A percentile compares a stretch with the other conserved stretches of the same genome.
phyloP scores from a whole-genome alignment of 345 rosid genomes.

The Camelina neglecta region DNA sequence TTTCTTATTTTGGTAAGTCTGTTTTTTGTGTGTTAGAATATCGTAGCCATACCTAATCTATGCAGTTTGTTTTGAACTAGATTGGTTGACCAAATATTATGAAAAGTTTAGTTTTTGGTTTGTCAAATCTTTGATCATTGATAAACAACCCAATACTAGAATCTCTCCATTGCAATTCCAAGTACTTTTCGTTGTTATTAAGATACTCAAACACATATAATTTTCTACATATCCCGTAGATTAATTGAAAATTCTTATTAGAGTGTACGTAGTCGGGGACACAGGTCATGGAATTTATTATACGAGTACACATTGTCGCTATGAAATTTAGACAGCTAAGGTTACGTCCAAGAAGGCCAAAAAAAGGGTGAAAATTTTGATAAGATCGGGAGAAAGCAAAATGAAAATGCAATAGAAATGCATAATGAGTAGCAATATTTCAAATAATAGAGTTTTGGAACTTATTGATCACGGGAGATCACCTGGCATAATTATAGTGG shows the following conservation, averaged over 20 bases:
- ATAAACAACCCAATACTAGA: not conserved
- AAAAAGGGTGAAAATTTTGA: not conserved
- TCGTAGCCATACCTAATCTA: constrained; percentile 29
- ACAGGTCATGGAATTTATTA: constrained; percentile 5
- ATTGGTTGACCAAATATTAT: constrained; percentile 5
- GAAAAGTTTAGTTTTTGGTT: constrained; percentile 5
- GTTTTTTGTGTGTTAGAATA: constrained; percentile 23
- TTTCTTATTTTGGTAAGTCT: constrained; percentile 9
- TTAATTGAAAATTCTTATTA: not conserved
- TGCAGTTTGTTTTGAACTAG: not conserved
- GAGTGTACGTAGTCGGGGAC: not conserved
- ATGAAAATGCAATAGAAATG: not conserved
- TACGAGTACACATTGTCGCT: constrained; percentile 7
- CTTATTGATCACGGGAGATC: constrained; percentile 26
- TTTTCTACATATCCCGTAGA: too few relatives aligned
- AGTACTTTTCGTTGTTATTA: not conserved
- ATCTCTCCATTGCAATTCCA: not conserved
- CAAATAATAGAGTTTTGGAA: not conserved
- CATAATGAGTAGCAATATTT: not conserved
- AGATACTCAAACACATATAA: not conserved
- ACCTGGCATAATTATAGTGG: constrained; percentile 43
- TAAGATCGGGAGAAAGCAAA: not conserved
- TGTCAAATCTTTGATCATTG: not conserved
- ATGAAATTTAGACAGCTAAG: constrained; percentile 33
- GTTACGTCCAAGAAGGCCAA: constrained; percentile 25